Base-by-base conservation (phyloP, 352 stramenopile species). In the Pythium aphanidermatum region DNA sequence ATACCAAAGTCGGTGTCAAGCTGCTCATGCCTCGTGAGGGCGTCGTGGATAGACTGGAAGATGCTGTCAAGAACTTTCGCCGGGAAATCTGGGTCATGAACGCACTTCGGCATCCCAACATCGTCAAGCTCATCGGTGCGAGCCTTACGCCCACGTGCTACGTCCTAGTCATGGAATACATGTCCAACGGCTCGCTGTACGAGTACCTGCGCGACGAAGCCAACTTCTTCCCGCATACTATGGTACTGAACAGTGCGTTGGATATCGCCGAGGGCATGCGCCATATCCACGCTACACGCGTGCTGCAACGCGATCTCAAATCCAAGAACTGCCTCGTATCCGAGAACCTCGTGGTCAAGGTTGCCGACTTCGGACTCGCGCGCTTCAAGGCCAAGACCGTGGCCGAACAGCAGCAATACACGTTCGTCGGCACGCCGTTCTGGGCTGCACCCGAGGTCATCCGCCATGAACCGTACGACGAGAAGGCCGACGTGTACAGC, bases 141-240 rank as follows among this genome's bases (percentile, higher is more conserved):
- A 86, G 75, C 41, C 56, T 88, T 42, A 90, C 78, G 19, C 71
- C 72, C 12, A 81, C 55, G 27, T 90, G 78, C 51, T 90, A 90
- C 48, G 78, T 90, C 19, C 68, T 90, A 21, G 71, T 90, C 20
- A 90, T 90, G 78, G 78, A 90, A 55, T 90, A 90, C 57, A 90
- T 90, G 78, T 57, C 78, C 19, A 90, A 90, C 45, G 78, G 78
- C 26, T 86, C 75, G n/a, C 48, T 90, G 10, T 90, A 90, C 59
- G 78, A 90, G 13, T 90, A 88, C 38, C 30, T 90, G 17, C 70
- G 78, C 26, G 78, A 90, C 45, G 55, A 71, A 24, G 74, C 69
- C 27, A 90, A 88, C 40, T 86, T 90, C 25, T 74, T 88, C 38
- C 78, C 78, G 0, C 49, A 68, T 3, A 68, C 74, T 37, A 69